A percentile compares a stretch with the other conserved stretches of the same genome.
Conservation (phyloP, 108 stramenopile genomes). For the Skeletonema menzelii region DNA sequence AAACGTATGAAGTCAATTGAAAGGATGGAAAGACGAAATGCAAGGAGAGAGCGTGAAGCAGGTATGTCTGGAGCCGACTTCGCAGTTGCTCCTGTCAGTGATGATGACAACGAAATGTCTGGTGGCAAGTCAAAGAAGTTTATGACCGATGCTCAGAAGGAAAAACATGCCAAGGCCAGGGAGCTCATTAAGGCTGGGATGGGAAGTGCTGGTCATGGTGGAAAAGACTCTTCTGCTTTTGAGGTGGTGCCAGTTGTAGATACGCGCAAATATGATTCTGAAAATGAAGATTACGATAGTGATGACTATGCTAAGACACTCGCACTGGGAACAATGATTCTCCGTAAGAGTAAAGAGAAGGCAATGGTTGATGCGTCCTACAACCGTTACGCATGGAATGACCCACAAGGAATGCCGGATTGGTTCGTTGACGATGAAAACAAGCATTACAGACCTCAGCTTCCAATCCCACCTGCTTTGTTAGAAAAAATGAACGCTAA, state of each 20-base stretch:
- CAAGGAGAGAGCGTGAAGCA: slow-evolving; percentile 64
- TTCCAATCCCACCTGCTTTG: slow-evolving; percentile 92
- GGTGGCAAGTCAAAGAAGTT: slow-evolving; percentile 22
- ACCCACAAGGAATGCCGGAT: slow-evolving; percentile 92
- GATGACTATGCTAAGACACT: slow-evolving; percentile 94
- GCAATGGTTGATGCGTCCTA: slow-evolving; percentile 97
- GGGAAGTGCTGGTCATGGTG: slow-evolving; percentile 41
- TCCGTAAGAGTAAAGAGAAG: slow-evolving; percentile 92
- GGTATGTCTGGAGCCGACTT: slow-evolving; percentile 75
- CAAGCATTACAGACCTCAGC: slow-evolving; percentile 95
- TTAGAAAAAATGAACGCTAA: slow-evolving; percentile 95
- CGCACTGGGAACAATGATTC: slow-evolving; percentile 97
- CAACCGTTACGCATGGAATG: slow-evolving; percentile 99
- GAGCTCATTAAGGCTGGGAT: slow-evolving; percentile 89
- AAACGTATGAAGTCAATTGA: slow-evolving; percentile 90
- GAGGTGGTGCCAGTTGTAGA: slow-evolving; percentile 85
- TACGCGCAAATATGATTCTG: slow-evolving; percentile 88
- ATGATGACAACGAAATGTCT: slow-evolving; percentile 58
- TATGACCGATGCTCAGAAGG: slow-evolving; percentile 71
- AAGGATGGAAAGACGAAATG: slow-evolving; percentile 84
- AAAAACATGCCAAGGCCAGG: slow-evolving; percentile 75
- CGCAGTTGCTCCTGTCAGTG: slow-evolving; percentile 62
- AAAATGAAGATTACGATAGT: slow-evolving; percentile 97
- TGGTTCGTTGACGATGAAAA: slow-evolving; percentile 99
- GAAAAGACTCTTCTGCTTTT: slow-evolving; percentile 47